A percentile compares a stretch with the other conserved stretches of the same genome.
Evolutionary conservation across 1,139 yeast species (phyloP).

Genomic region (Meyerozyma smithsonii): DNA sequence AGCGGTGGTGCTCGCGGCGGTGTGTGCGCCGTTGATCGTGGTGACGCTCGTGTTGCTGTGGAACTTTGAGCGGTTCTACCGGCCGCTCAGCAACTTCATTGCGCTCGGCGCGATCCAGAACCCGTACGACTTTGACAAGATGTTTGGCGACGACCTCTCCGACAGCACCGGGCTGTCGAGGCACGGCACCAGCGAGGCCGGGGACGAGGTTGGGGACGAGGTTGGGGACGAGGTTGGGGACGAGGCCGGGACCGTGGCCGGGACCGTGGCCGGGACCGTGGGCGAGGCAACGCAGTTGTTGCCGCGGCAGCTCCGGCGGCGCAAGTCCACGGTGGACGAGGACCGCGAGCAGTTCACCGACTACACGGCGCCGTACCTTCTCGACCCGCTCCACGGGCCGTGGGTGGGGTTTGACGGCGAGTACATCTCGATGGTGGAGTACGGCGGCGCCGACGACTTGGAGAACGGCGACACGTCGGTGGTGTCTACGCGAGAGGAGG

Average conservation of each 20-base stretch:
- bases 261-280: neutral
- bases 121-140: conserved; percentile 15
- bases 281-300: neutral
- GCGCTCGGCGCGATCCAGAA: conserved; percentile 59
- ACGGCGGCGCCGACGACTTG: conserved; percentile 15
- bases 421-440: conserved; percentile 38
- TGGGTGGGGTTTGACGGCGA: conserved; percentile 57
- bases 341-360: conserved; percentile 48
- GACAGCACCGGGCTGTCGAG: neutral
- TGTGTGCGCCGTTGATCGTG: conserved; percentile 50
- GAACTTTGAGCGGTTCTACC: conserved; percentile 56
- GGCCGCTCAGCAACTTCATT: conserved; percentile 55
- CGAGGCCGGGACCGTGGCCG: neutral
- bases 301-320: conserved; percentile 15
- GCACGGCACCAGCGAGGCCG: too few relatives aligned
- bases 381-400: conserved; percentile 50
- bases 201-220: neutral
- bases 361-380: conserved; percentile 47
- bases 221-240: neutral
- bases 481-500: conserved; percentile 19
- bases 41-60: conserved; percentile 46
- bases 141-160: conserved; percentile 5
- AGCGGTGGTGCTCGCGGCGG: conserved; percentile 47
- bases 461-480: conserved; percentile 22
- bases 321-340: conserved; percentile 50